Percentiles rank a stretch among this genome's conserved stretches.
Evolutionary conservation across 352 stramenopile species (phyloP).

Genomic region (Phytophthora pisi): DNA sequence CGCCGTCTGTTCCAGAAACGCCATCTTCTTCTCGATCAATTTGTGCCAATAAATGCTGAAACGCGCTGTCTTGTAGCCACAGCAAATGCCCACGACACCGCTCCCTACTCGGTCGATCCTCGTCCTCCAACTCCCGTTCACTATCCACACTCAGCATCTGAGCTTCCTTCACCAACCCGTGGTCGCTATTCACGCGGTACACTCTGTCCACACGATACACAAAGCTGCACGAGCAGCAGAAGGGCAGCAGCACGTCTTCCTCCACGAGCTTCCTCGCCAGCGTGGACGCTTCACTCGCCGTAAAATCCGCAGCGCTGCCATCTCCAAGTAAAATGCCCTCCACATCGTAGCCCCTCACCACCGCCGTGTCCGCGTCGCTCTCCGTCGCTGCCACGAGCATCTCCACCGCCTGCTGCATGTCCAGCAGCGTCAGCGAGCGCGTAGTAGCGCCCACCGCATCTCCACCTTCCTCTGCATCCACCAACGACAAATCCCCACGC

Average conservation of each 20-base stretch:
- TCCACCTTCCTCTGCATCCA: not conserved
- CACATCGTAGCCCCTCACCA: conserved; percentile 42
- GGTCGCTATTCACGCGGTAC: conserved; percentile 38
- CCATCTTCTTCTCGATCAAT: conserved; percentile 18
- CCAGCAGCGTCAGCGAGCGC: conserved; percentile 15
- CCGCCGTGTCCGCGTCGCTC: conserved; percentile 16
- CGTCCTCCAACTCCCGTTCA: not conserved
- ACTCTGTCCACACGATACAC: conserved; percentile 37
- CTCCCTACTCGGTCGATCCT: not conserved
- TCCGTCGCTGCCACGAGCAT: conserved; percentile 37
- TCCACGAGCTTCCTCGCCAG: conserved; percentile 32
- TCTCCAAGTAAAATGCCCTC: conserved; percentile 35
- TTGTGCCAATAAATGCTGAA: conserved; percentile 19
- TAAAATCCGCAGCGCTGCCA: conserved; percentile 25
- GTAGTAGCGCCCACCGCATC: not conserved
- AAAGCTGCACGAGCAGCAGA: conserved; percentile 40
- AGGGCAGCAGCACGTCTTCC: conserved; percentile 34
- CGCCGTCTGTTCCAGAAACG: conserved; percentile 42
- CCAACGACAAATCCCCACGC: conserved; percentile 8
- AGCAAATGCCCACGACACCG: conserved; percentile 30
- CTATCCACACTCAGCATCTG: conserved; percentile 13
- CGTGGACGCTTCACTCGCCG: conserved; percentile 16
- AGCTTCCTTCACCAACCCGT: conserved; percentile 29
- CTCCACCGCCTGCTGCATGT: conserved; percentile 34
- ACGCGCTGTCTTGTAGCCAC: conserved; percentile 24